Base-by-base conservation (phyloP, 352 stramenopile species). In the Globisporangium carolinianum region DNA sequence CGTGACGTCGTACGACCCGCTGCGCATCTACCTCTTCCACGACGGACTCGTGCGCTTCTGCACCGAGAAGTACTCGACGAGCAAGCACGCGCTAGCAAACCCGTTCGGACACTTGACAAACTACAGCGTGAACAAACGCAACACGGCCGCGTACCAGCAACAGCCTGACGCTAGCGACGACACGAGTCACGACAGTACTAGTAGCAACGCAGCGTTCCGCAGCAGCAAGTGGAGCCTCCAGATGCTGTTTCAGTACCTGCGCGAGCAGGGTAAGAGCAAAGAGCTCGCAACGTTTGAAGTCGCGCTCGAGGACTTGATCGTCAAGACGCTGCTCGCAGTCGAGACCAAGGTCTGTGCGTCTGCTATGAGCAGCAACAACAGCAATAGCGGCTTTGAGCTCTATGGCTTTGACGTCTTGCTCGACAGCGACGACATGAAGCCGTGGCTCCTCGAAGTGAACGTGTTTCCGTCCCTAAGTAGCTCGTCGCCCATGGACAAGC, bases 121-220 rank as follows among this genome's bases (percentile, higher is more conserved):
- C 69, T 97, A 95, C 76, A 90, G 75, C 57, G 83, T 97, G 55
- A 97, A 97, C 69, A 96, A 97, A 65, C 94, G 89, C 51, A 96
- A 90, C 63, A 73, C 65, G 35, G 63, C 68, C 1, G 69, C 63
- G 2, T 96, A 94, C 61, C 69, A 90, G 62, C 73, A 80, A 15
- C 90, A 89, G 55, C 7, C 39, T 8, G 39, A 43, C 39, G 39
- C 39, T 14, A 8, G 39, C 39, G 39, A 43, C 39, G 7, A 8
- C 7, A 43, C 39, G 39, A 32, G 24, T 32, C 24, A 32, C 24
- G 24, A 32, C 24, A 32, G 24, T 32, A 32, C 24, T 12, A 46
- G 10, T 15, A 12, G 7, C 41, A 14, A 46, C 9, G 9, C 41
- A 14, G 45, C 60, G 6, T 62, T 72, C 39, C 58, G 51, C n/a